phyloP scores from a whole-genome alignment of 1,284 basidiomycete genomes.

The Mycena citricolor region DNA sequence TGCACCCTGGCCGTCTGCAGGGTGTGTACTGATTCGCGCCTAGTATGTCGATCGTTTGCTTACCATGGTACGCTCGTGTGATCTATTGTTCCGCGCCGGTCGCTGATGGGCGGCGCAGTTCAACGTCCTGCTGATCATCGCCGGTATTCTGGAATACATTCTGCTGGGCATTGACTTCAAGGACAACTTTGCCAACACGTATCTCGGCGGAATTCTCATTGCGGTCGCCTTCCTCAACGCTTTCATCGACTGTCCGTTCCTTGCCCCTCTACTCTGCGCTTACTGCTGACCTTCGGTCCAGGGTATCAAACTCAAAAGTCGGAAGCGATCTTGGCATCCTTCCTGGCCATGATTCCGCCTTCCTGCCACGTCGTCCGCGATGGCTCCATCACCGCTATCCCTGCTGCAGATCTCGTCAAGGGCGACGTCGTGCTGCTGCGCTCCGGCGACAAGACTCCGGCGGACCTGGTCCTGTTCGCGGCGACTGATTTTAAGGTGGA shows the following conservation, averaged over 20 bases:
- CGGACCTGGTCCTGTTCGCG: conserved; percentile 60
- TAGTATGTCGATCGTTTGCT: conserved; percentile 63
- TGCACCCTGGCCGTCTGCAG: conserved; percentile 6
- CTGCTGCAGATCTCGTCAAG: conserved; percentile 65
- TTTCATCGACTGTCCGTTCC: conserved; percentile 53
- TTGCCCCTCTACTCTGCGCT: not conserved
- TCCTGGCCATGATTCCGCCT: conserved; percentile 71
- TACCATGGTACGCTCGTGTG: conserved; percentile 38
- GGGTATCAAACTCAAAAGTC: conserved; percentile 67
- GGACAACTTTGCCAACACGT: conserved; percentile 65
- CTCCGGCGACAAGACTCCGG: conserved; percentile 69
- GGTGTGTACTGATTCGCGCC: conserved; percentile 7
- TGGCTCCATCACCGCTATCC: conserved; percentile 53
- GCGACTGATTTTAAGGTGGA: conserved; percentile 65
- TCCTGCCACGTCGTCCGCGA: conserved; percentile 65
- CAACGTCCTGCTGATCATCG: conserved; percentile 64
- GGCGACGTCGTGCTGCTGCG: conserved; percentile 68
- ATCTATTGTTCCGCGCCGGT: not conserved
- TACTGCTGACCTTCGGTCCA: not conserved
- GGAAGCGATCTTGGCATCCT: conserved; percentile 68
- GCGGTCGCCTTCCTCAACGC: conserved; percentile 70
- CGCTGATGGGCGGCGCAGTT: conserved; percentile 37
- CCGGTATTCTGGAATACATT: conserved; percentile 64
- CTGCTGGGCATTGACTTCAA: conserved; percentile 61
- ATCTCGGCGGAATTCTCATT: conserved; percentile 68